Percentiles rank a stretch among this genome's conserved stretches.
phyloP scores from a whole-genome alignment of 2,329 filamentous ascomycete genomes.

The Clonostachys sp. region DNA sequence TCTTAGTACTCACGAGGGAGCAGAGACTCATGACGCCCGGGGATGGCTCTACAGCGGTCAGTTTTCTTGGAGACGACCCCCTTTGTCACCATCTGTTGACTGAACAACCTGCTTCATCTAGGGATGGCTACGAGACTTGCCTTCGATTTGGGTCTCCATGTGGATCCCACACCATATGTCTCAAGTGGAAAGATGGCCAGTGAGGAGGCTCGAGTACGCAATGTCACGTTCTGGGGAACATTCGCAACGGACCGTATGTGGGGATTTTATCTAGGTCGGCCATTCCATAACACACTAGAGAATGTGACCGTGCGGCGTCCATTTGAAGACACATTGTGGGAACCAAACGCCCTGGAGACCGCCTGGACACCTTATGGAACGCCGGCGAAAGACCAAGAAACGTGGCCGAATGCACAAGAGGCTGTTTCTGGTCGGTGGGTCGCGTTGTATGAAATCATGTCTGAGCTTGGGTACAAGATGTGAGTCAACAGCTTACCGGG shows the following conservation, averaged over 20 bases:
- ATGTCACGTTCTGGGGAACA: conserved; percentile 9
- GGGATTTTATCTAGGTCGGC: too few relatives aligned
- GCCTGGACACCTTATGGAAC: too few relatives aligned
- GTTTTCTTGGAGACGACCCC: neutral
- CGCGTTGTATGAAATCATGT: conserved; percentile 5
- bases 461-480: neutral
- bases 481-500: too few relatives aligned
- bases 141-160: conserved; percentile 9
- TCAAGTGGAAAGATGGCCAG: conserved; percentile 2
- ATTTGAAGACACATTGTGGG: too few relatives aligned
- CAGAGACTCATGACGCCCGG: conserved; percentile 10
- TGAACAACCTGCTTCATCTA: neutral
- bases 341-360: too few relatives aligned
- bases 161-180: conserved; percentile 5
- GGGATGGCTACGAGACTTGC: conserved; percentile 8
- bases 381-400: too few relatives aligned
- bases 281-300: too few relatives aligned
- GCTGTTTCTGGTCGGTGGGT: conserved; percentile 9
- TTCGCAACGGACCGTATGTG: neutral
- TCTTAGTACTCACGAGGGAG: conserved; percentile 11
- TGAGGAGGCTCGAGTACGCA: conserved; percentile 5
- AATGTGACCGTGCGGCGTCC: too few relatives aligned
- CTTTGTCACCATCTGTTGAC: neutral
- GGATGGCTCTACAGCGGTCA: conserved; percentile 15
- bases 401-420: conserved; percentile 5